Base-by-base conservation (phyloP, 306 rosid genomes). In the Lathyrus aphaca region DNA sequence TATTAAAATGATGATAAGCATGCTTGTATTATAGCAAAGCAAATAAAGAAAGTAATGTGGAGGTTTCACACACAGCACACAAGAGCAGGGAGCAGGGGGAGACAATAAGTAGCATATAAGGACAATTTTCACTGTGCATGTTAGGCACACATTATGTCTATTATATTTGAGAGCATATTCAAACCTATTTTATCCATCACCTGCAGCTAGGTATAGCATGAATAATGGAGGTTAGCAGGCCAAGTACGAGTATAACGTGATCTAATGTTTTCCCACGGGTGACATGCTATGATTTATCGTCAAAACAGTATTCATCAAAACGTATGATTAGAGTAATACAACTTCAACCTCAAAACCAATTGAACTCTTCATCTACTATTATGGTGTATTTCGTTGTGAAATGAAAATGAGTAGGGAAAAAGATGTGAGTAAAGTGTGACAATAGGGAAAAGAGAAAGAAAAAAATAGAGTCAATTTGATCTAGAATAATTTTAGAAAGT, bases 271-370 rank as follows among this genome's bases (percentile, higher is more conserved):
- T 71, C 66, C 25, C 29, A 46, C 66, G 58, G 78, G 80, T 72
- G 75, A 64, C 78, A 68, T 61, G 42, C 69, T 68, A 69, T 69
- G 17, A 68, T 77, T 69, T 10, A 76, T 76, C 35, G 54, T 8
- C 40, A 21, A 66, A 30, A 71, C 18, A 66, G 48, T 80, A n/a
- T 64, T 53, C 69, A 68, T 8, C 5, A 16, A 56, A 65, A 8
- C n/a, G 15, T 6, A 38, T 17, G 30, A 53, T 53, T 53, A 71
- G 29, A 30, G 39, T 4, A 15, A 27, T 25, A 55, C 5, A 55
- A 25, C 25, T 25, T 55, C 17, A 15, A 17, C 16, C 4, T 53
- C 59, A 11, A 53, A 53, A 53, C 35, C 15, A 53, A 1, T 21
- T 53, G 58, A 51, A 10, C 30, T 50, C 0, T 3, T 10, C 45